A percentile compares a stretch with the other conserved stretches of the same genome.
phyloP scores from a whole-genome alignment of 169 alveolate genomes.

The Cryptosporidium tyzzeri region DNA sequence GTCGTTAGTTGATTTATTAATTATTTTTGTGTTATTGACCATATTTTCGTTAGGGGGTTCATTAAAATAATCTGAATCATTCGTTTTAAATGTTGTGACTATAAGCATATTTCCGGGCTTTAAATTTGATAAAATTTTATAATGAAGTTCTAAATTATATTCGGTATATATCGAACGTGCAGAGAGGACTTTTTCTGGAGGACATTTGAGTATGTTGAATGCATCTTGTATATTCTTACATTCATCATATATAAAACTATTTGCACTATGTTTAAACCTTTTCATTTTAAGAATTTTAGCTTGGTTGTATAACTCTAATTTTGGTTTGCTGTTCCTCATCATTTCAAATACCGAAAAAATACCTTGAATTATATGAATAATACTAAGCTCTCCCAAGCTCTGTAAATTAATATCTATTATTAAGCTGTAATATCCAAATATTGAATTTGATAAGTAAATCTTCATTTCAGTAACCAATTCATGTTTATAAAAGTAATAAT shows the following conservation, averaged over 20 bases:
- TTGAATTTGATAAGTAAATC: neutral
- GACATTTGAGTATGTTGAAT: neutral
- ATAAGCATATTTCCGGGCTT: constrained; percentile 49
- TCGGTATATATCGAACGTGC: constrained; percentile 3
- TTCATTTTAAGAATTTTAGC: neutral
- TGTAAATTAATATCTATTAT: neutral
- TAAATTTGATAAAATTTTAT: constrained; percentile 4
- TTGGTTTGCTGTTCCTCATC: constrained; percentile 36
- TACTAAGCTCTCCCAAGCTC: neutral
- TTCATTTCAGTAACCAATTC: constrained; percentile 38
- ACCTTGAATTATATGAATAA: constrained; percentile 25
- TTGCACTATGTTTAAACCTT: constrained; percentile 8
- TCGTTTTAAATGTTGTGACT: neutral
- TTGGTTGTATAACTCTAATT: constrained; percentile 10
- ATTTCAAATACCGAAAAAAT: constrained; percentile 54
- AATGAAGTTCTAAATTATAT: constrained; percentile 9
- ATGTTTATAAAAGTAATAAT: constrained; percentile 19
- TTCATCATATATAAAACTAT: neutral
- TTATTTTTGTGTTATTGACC: neutral
- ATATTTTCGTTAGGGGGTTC: neutral
- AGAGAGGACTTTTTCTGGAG: constrained; percentile 69
- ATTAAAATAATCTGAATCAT: neutral
- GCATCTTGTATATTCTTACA: constrained; percentile 3
- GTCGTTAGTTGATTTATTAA: neutral
- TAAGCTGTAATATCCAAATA: neutral